Base-by-base conservation (phyloP, 108 stramenopile genomes). In the Skeletonema grethae region DNA sequence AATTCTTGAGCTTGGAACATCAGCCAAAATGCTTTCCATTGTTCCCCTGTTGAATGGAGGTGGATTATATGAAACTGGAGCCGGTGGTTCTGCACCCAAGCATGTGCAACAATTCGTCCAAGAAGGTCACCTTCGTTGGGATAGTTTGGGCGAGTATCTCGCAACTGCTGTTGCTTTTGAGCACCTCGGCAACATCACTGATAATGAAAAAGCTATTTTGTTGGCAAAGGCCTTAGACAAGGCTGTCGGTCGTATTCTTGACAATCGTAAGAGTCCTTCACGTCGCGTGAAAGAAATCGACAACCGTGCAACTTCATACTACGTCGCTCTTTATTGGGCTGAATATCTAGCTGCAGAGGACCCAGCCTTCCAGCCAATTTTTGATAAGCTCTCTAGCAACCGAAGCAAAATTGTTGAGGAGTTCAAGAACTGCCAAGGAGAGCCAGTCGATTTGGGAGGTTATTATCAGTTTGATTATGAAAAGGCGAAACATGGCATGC, bases 21-120 rank as follows among this genome's bases (percentile, higher is more conserved):
- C 87, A 7, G 96, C 96, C 10, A 97, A 97, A 84, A 97, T 97
- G 96, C 86, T 97, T 22, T 92, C 90, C n/a, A 95, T 97, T 72
- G 96, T 97, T 8, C 96, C 96, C 5, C 79, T 97, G 39, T 75
- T 97, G 63, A 87, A 87, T 30, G 96, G 96, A 35, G 96, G 96
- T 43, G 96, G 96, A 46, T 80, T 97, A 34, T 97, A 94, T 74
- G 96, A 97, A 77, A 97, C 96, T 2, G 96, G 96, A 57, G 96
- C 96, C 32, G 96, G 96, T 39, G 96, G 96, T 24, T 93, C 91
- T 38, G 94, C 96, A 35, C 96, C 96, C 28, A 97, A 97, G 78
- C 96, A 97, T 70, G 96, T 97, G 11, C 90, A 97, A 72, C 94
- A 95, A 77, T 95, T 97, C 72, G 84, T 90, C 10, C 73, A 92